phyloP scores from a whole-genome alignment of 108 stramenopile genomes.

The Nitzschia sp. region DNA sequence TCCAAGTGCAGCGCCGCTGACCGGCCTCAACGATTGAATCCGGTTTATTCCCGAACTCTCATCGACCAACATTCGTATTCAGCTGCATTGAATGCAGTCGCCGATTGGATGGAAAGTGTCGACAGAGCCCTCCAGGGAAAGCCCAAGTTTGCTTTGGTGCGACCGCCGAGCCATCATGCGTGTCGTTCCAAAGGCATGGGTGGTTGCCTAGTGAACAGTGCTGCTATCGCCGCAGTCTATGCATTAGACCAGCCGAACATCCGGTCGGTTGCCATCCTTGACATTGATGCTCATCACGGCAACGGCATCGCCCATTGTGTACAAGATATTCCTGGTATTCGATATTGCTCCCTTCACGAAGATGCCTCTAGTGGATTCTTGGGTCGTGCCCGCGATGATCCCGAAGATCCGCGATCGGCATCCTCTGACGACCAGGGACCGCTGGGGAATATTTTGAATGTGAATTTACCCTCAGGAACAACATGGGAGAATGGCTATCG shows the following conservation, averaged over 20 bases:
- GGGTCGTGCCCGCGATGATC: conserved; percentile 46
- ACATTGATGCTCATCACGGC: conserved; percentile 62
- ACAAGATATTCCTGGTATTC: conserved; percentile 44
- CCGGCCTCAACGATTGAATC: conserved; percentile 18
- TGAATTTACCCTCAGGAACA: conserved; percentile 28
- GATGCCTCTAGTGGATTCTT: conserved; percentile 43
- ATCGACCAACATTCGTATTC: conserved; percentile 23
- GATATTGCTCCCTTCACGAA: conserved; percentile 31
- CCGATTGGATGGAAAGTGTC: conserved; percentile 24
- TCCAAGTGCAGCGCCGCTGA: conserved; percentile 2
- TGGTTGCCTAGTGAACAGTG: conserved; percentile 65
- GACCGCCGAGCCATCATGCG: conserved; percentile 42
- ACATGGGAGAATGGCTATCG: conserved; percentile 47
- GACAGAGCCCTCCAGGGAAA: conserved; percentile 6
- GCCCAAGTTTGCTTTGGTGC: conserved; percentile 25
- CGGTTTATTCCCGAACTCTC: conserved; percentile 9
- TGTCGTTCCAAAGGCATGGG: conserved; percentile 28
- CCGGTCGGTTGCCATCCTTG: conserved; percentile 43
- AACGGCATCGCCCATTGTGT: conserved; percentile 53
- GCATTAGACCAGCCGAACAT: conserved; percentile 13
- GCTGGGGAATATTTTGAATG: conserved; percentile 41
- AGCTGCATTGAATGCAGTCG: conserved; percentile 17
- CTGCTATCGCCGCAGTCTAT: conserved; percentile 37
- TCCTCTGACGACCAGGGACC: conserved; percentile 31
- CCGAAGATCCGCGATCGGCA: conserved; percentile 9